Evolutionary conservation across 805 yeast species (phyloP), one percentile per base, ranked within the genome.

Genomic region (Kluyveromyces aestuarii): DNA sequence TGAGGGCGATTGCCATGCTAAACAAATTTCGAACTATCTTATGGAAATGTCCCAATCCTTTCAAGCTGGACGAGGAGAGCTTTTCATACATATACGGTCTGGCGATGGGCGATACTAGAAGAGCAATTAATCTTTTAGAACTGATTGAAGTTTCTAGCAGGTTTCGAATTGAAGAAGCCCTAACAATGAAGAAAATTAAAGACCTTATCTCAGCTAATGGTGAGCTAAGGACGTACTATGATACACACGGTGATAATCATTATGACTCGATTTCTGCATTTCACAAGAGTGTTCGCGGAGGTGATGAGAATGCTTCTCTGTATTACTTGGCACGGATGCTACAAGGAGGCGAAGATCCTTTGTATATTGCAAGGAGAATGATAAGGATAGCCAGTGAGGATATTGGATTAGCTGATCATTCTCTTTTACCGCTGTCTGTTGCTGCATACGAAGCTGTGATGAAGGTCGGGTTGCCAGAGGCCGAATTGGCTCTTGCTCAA

Each of bases 231-330:
- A 60, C 64, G 1, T 63, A 63, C 42, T 90, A 91, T 61, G 98
- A 93, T 64, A 73, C 87, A 43, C 81, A 80, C 35, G 97, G 97
- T 1, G 99, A 93, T 57, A 79, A 81, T 5, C 99, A 93, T 64
- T 93, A 93, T 64, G 99, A 93, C 63, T 80, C 96, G 1, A 93
- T 93, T 7, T 86, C 96, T 13, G 99, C 99, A 1, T 85, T 93
- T 55, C 99, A 93, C 68, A 93, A 93, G 60, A 79, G 96, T 0
- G 78, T 93, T 0, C 73, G 99, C 49, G 99, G 99, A 0, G 77
- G 87, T 0, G 83, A 91, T 58, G 83, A 90, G 0, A 87, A 93
- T 68, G 98, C 97, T 0, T 82, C 98, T 0, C 68, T 93, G 51
- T 90, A 82, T 63, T 93, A 93, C 60, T 68, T 93, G 18, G 91